These are phyloP conservation scores for Bipolaris cookei DNA, from an alignment of 2,329 filamentous ascomycete species.

Conservation along the genomic window DNA sequence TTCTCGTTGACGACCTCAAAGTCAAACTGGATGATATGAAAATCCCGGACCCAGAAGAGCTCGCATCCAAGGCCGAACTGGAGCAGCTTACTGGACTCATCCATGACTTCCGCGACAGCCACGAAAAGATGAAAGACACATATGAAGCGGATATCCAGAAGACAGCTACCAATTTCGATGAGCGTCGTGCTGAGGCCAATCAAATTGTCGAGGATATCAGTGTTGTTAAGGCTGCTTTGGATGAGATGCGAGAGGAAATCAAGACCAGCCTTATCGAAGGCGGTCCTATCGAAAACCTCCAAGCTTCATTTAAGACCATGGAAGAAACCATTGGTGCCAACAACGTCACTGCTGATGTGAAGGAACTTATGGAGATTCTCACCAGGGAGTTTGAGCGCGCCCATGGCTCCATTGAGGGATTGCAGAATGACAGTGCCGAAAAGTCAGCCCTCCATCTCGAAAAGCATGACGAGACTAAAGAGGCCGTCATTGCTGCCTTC, in stretches of 20 bases:
- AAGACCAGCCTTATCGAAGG: conserved; percentile 79
- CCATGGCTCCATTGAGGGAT: conserved; percentile 76
- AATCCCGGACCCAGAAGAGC: conserved; percentile 70
- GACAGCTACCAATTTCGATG: conserved; percentile 79
- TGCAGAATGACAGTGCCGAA: conserved; percentile 78
- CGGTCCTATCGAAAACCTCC: conserved; percentile 65
- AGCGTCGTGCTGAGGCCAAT: conserved; percentile 82
- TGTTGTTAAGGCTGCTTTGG: conserved; percentile 77
- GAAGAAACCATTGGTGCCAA: conserved; percentile 68
- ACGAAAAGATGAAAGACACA: conserved; percentile 73
- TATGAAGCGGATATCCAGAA: conserved; percentile 75
- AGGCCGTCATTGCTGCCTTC: conserved; percentile 61
- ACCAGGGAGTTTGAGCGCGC: conserved; percentile 88
- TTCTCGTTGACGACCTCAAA: conserved; percentile 86
- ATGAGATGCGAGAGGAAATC: conserved; percentile 78
- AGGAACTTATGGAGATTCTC: conserved; percentile 73
- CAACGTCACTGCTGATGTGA: conserved; percentile 55
- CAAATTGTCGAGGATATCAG: conserved; percentile 78
- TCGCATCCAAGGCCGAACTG: conserved; percentile 80
- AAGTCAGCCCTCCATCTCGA: conserved; percentile 61
- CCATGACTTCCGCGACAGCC: conserved; percentile 61
- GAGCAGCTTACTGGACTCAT: conserved; percentile 64
- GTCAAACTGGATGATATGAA: conserved; percentile 74
- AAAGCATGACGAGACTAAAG: conserved; percentile 66
- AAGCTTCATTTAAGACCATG: conserved; percentile 69